phyloP scores from a whole-genome alignment of 164 flowering plant species.

The Sedum album region DNA sequence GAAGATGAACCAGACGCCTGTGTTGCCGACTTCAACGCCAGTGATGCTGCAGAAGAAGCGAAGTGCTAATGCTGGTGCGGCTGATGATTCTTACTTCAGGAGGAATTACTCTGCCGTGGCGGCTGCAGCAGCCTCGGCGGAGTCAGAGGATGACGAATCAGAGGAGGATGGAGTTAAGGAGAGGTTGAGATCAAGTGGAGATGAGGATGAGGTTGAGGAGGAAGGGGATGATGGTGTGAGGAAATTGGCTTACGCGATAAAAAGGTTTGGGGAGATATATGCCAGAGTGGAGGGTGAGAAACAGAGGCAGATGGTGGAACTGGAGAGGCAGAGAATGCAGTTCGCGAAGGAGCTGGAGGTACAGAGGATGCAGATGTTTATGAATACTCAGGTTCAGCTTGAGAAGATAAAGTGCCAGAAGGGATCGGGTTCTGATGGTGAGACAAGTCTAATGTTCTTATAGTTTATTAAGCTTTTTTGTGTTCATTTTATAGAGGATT shows the following conservation, averaged over 20 bases:
- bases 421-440: slow-evolving; percentile 37
- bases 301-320: too few relatives aligned
- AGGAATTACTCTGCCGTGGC: slow-evolving; percentile 54
- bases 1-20: slow-evolving; percentile 16
- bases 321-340: too few relatives aligned
- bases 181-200: slow-evolving; percentile 26
- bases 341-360: too few relatives aligned
- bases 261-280: too few relatives aligned
- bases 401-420: too few relatives aligned
- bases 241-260: slow-evolving; percentile 60
- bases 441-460: slow-evolving; percentile 8
- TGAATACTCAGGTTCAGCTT: too few relatives aligned
- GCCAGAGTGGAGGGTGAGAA: too few relatives aligned
- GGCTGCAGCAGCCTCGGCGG: slow-evolving; percentile 41
- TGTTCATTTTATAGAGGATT: background rate
- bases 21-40: slow-evolving; percentile 15
- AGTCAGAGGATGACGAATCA: slow-evolving; percentile 19
- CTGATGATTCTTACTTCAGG: slow-evolving; percentile 35
- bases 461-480: background rate
- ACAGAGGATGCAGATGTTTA: too few relatives aligned
- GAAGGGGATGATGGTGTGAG: slow-evolving; percentile 29
- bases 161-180: slow-evolving; percentile 25
- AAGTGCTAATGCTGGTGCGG: slow-evolving; percentile 12
- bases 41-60: slow-evolving; percentile 31
- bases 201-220: slow-evolving; percentile 17